These are phyloP conservation scores for Periconia sp. DNA, from an alignment of 2,329 filamentous ascomycete species.

Conservation along the genomic window DNA sequence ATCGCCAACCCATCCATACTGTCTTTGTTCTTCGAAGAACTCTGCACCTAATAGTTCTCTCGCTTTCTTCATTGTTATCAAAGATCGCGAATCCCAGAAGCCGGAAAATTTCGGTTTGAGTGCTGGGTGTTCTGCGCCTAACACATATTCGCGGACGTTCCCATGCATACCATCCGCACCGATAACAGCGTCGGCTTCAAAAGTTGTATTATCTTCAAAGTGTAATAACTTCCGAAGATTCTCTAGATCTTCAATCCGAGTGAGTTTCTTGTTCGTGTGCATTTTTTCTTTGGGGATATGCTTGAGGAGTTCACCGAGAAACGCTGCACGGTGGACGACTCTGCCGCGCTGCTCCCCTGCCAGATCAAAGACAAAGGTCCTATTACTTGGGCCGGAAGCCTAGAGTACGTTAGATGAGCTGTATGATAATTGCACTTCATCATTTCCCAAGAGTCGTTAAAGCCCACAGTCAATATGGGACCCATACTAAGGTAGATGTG, in stretches of 20 bases:
- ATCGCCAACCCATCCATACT: conserved; percentile 20
- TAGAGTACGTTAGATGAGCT: neutral
- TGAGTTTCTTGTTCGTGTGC: conserved; percentile 11
- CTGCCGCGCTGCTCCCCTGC: conserved; percentile 4
- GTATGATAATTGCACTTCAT: too few relatives aligned
- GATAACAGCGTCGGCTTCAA: conserved; percentile 30
- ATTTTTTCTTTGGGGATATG: conserved; percentile 1
- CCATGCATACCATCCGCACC: conserved; percentile 33
- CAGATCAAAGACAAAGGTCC: conserved; percentile 4
- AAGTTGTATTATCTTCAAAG: conserved; percentile 51
- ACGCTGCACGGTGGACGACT: conserved; percentile 9
- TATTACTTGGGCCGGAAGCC: conserved; percentile 2
- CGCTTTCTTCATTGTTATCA: conserved; percentile 17
- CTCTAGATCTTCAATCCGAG: conserved; percentile 2
- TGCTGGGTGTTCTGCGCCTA: conserved; percentile 15
- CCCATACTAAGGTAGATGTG: too few relatives aligned
- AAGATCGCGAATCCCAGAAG: conserved; percentile 16
- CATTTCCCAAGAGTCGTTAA: too few relatives aligned
- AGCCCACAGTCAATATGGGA: too few relatives aligned
- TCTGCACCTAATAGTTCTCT: conserved; percentile 14
- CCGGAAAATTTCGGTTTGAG: conserved; percentile 4
- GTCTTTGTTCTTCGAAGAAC: conserved; percentile 8
- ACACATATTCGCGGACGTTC: conserved; percentile 11
- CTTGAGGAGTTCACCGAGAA: conserved; percentile 12
- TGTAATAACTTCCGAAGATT: conserved; percentile 35